Evolutionary conservation across 1,139 yeast species (phyloP).

Genomic region (Candida mesenterica): DNA sequence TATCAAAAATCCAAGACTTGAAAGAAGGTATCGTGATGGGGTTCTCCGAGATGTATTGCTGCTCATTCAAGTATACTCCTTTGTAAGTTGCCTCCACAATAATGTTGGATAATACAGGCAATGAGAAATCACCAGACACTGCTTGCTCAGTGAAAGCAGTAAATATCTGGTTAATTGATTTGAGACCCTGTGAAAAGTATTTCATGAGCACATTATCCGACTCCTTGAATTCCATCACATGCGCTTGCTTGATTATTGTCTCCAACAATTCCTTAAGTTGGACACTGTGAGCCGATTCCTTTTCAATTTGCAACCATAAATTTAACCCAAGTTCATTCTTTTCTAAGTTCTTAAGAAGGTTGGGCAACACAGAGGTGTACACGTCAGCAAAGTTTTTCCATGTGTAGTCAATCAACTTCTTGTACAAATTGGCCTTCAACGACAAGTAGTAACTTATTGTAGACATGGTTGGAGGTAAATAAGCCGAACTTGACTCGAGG

Average conservation of each 20-base stretch:
- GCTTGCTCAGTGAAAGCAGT: slow-evolving; percentile 30
- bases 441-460: slow-evolving; percentile 26
- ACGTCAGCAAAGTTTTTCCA: slow-evolving; percentile 44
- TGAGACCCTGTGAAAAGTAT: slow-evolving; percentile 30
- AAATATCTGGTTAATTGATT: slow-evolving; percentile 36
- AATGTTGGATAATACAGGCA: slow-evolving; percentile 18
- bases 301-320: slow-evolving; percentile 44
- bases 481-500: slow-evolving; percentile 42
- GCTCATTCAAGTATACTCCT: slow-evolving; percentile 46
- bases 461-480: slow-evolving; percentile 31
- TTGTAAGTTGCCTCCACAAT: slow-evolving; percentile 38
- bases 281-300: slow-evolving; percentile 8
- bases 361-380: slow-evolving; percentile 24
- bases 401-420: slow-evolving; percentile 47
- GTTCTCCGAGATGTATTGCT: slow-evolving; percentile 26
- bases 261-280: slow-evolving; percentile 14
- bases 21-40: slow-evolving; percentile 11
- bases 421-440: slow-evolving; percentile 24
- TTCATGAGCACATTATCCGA: slow-evolving; percentile 23
- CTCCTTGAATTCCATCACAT: slow-evolving; percentile 1
- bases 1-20: slow-evolving; percentile 43
- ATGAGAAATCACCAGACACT: slow-evolving; percentile 4
- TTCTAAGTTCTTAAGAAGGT: slow-evolving; percentile 52
- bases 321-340: slow-evolving; percentile 53
- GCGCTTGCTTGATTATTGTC: slow-evolving; percentile 14